Base-by-base conservation (phyloP, 805 yeast genomes). In the Metschnikowia reukaufii region DNA sequence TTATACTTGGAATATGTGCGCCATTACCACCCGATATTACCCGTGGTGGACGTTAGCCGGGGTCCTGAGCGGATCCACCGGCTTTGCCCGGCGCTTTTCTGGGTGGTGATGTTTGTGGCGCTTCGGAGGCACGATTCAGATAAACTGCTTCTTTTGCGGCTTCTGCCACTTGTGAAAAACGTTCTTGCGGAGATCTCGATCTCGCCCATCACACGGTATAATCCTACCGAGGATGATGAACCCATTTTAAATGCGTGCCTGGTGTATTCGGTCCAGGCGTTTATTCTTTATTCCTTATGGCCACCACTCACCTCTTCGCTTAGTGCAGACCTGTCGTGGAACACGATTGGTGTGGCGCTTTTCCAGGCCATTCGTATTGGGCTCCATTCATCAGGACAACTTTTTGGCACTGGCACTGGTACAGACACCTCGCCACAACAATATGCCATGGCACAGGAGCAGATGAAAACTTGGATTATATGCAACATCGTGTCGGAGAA, bases 291-390 rank as follows among this genome's bases (percentile, higher is more conserved):
- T 65, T 85, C 97, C 0, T 82, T 85, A 63, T 92, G 98, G 99
- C 98, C 98, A 0, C 97, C 97, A 3, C 76, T 91, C 32, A 88
- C 97, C 0, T 89, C 98, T 0, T 90, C 97, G 0, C 74, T 94
- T 39, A 87, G 95, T 65, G 96, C 98, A 0, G 98, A 94, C 62
- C 86, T 96, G 6, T 86, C 96, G 4, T 92, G 97, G 96, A 88
- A 87, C 62, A 88, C 97, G 1, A 84, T 89, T 18, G 98, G 97
- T 0, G 83, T 88, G 38, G 98, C 98, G 4, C 74, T 90, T 57
- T 88, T 88, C 65, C 96, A 89, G 61, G 98, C 97, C 0, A 85
- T 91, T 29, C 72, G 97, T 45, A 86, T 92, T 13, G 98, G 99
- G 0, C 72, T 94, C 21, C 96, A 94, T 60, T 78, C 90, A 18